These are phyloP conservation scores for Bretschneidera sinensis DNA, from an alignment of 345 rosid genomes.

Conservation along the genomic window DNA sequence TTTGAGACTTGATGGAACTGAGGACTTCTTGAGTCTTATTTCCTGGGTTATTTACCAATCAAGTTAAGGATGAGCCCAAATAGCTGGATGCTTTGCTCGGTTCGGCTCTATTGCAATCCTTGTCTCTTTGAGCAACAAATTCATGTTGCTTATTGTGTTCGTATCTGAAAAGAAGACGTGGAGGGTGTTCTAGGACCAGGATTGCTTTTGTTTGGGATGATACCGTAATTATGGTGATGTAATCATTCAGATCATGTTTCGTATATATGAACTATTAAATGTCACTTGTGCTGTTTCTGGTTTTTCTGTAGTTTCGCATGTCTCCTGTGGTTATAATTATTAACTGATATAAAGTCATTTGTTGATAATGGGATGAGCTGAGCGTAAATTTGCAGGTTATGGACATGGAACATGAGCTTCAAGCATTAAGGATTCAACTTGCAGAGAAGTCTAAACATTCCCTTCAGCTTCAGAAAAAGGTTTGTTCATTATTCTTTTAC, in stretches of 20 bases:
- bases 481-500: constrained; percentile 13
- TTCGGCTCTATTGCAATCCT: too few relatives aligned
- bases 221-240: background rate
- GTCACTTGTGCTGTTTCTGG: background rate
- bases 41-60: too few relatives aligned
- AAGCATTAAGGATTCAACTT: constrained; percentile 74
- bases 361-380: background rate
- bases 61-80: too few relatives aligned
- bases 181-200: background rate
- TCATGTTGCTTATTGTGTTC: background rate
- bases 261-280: background rate
- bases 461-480: constrained; percentile 74
- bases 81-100: too few relatives aligned
- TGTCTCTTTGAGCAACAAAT: background rate
- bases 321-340: too few relatives aligned
- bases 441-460: constrained; percentile 72
- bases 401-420: constrained; percentile 93
- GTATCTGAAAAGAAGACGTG: background rate
- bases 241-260: too few relatives aligned
- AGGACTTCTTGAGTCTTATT: too few relatives aligned
- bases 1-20: too few relatives aligned
- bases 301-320: background rate
- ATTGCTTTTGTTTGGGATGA: background rate
- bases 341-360: too few relatives aligned
- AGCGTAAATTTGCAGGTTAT: constrained; percentile 48